A percentile compares a stretch with the other conserved stretches of the same genome.
These are phyloP conservation scores for Beta lomatogona DNA, from an alignment of 179 eudicot genomes.

Conservation along the genomic window DNA sequence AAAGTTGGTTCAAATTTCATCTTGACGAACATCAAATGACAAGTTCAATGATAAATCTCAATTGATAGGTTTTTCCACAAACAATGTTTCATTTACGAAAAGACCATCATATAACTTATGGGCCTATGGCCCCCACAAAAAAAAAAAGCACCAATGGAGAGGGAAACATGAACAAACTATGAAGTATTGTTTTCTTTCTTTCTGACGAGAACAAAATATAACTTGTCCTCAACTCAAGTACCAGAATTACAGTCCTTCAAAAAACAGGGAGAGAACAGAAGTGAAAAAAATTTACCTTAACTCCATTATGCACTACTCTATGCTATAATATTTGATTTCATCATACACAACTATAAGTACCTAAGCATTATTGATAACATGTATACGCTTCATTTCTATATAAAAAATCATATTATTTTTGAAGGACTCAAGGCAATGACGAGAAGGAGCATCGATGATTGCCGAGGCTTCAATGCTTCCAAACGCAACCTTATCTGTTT, in stretches of 20 bases:
- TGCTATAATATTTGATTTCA: not conserved
- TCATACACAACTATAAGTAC: not conserved
- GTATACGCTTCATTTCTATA: constrained; percentile 4
- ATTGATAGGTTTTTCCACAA: no score
- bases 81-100: no score
- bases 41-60: no score
- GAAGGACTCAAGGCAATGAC: not conserved
- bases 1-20: no score
- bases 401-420: constrained; percentile 3
- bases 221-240: no score
- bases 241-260: no score
- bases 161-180: no score
- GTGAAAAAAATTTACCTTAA: not conserved
- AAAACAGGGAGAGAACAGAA: no score
- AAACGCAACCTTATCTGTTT: not conserved
- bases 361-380: not conserved
- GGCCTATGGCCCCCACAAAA: no score
- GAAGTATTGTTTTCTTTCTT: no score
- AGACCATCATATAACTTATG: no score
- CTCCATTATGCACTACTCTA: not conserved
- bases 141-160: not conserved
- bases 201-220: not conserved
- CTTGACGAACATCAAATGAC: no score
- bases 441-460: constrained; percentile 14
- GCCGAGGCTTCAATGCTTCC: constrained; percentile 12